Evolutionary conservation across 257 asterid species (phyloP), one percentile per base, ranked within the genome.

Genomic region (Scutellaria galericulata): DNA sequence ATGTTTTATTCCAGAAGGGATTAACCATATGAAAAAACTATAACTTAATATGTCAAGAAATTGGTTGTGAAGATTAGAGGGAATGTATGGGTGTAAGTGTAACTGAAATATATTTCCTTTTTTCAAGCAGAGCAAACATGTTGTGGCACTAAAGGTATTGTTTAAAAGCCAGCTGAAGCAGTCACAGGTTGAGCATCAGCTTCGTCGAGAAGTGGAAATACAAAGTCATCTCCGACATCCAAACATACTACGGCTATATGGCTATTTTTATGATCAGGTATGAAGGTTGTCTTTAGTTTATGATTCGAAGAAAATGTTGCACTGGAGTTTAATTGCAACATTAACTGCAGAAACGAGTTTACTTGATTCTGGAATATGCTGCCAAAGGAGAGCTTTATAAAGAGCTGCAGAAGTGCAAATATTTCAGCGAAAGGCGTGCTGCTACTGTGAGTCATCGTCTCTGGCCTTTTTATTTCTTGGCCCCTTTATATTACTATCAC

Each of bases 201-300:
- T 94, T 69, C 96, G 96, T 6, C 91, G 99, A 7, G 99, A 94
- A 84, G 96, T 94, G 62, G 99, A 94, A 78, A 94, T 94, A 64
- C 99, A 94, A 72, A 91, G 95, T 79, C 96, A 89, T 82, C 96
- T 94, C 77, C 86, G 97, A 54, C 99, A 94, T 81, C 89, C 99
- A 7, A 94, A 94, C 87, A 89, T 94, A 81, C 81, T 94, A 46
- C 86, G 97, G 15, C 90, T 94, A 13, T 94, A 94, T 55, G 99
- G 99, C 9, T 94, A 89, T 83, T 94, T 94, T 70, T 89, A 94
- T 45, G 99, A 94, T 76, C 96, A 89, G 91, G 99, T 80, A 86
- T 27, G 54, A 13, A 51, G 9, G 47, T 2, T 75, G 64, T 75
- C 51, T 44, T 35, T 47, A 63, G 56, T 63, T 10, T 60, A 41